Evolutionary conservation across 768 basidiomycete genomes (phyloP), one percentile per base, ranked within the genome.

Genomic region (Harrya chromipes): DNA sequence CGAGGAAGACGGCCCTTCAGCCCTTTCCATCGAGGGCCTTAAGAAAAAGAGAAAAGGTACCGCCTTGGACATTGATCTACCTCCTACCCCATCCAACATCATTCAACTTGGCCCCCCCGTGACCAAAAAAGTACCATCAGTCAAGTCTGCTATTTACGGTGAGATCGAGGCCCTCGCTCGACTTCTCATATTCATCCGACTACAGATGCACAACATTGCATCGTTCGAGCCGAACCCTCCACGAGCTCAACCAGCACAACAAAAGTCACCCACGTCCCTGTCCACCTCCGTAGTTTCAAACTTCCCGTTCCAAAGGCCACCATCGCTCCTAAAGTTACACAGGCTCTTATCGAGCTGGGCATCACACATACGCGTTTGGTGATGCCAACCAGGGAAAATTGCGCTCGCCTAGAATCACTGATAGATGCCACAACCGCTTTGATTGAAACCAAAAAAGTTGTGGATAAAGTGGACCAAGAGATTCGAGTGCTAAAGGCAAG

Each of bases 361-460:
- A 72, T 97, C 11, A 77, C 78, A 14, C 75, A 83, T 47, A 78
- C 78, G 14, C 82, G 87, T 11, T 78, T 99, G 43, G 89, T 95
- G 52, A 97, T 98, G 93, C 97, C 97, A 16, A 97, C 97, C 3
- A 78, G 83, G 34, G 83, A 84, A 21, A 97, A 93, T 55, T 75
- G 85, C 46, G 74, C 78, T 45, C 81, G 80, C 57, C 74, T 94
- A 17, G 93, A 97, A 53, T 72, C 75, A 13, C 68, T 98, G 14
- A 61, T 94, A 39, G 83, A 85, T 5, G 82, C 87, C 4, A 81
- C 90, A 1, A 78, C 77, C 4, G 74, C 80, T 12, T 69, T 97
- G 60, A 77, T 95, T n/a, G 91, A 97, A 60, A 85, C 83, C 56
- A 98, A 97, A 76, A 85, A 89, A 58, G 72, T 83, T 12, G 80